Conservation (phyloP, 1,139 yeast genomes). For the Oligophagozyma castellii region DNA sequence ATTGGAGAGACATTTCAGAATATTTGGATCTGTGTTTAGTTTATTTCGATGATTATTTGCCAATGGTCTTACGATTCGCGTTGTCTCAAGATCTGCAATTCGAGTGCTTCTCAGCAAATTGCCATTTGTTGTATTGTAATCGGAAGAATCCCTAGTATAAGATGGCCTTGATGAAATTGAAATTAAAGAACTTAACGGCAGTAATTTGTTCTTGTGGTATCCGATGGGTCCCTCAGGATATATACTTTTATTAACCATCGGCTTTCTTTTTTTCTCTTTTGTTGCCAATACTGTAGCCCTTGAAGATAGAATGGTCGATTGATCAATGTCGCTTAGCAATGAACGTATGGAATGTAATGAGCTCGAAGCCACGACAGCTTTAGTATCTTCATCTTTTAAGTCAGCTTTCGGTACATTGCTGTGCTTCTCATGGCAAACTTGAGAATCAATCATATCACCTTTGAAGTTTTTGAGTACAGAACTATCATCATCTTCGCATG, state of each 20-base stretch:
- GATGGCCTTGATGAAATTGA: conserved; percentile 1
- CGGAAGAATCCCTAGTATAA: conserved; percentile 8
- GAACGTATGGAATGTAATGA: background rate
- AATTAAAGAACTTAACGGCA: background rate
- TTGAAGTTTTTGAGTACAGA: background rate
- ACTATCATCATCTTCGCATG: too few species aligned
- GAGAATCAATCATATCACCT: too few species aligned
- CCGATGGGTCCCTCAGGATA: conserved; percentile 23
- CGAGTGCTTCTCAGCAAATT: conserved; percentile 7
- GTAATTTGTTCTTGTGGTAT: conserved; percentile 9
- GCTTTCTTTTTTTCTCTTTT: conserved; percentile 8
- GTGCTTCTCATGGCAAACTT: background rate
- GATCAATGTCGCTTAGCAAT: background rate
- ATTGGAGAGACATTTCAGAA: conserved; percentile 35
- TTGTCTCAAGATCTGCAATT: conserved; percentile 21
- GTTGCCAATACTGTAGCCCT: background rate
- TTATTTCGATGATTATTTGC: conserved; percentile 18
- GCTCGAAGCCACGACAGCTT: background rate
- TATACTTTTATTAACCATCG: conserved; percentile 21
- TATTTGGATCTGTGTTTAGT: conserved; percentile 19
- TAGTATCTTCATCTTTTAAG: background rate
- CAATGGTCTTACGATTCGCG: conserved; percentile 27
- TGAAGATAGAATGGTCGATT: background rate
- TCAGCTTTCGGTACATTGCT: background rate
- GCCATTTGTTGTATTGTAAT: background rate